Conservation (phyloP, 2,329 filamentous ascomycete species). For the Xylariaceae sp. region DNA sequence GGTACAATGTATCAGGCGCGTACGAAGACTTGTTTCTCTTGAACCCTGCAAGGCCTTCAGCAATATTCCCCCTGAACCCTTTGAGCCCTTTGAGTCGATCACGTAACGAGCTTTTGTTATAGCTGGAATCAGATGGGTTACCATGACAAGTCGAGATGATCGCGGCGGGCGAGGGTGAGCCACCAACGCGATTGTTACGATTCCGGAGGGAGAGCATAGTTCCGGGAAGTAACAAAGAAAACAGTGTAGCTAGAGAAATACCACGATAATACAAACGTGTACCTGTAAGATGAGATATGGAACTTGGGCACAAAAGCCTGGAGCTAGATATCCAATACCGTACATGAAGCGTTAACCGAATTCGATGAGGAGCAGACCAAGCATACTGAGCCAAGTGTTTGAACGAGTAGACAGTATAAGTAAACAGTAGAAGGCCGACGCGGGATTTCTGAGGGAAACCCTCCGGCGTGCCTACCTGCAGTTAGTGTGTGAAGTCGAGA, state of each 20-base stretch:
- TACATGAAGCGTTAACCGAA: not conserved
- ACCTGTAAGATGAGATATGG: not conserved
- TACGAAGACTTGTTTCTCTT: conserved; percentile 1
- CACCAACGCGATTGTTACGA: conserved; percentile 2
- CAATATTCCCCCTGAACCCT: conserved; percentile 16
- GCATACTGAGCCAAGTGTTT: not conserved
- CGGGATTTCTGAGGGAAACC: not conserved
- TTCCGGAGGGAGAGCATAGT: conserved; percentile 21
- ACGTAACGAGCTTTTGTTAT: conserved; percentile 21
- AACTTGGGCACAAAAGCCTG: not conserved
- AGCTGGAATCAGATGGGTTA: not conserved
- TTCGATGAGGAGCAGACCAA: conserved; percentile 1
- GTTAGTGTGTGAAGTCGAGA: no score
- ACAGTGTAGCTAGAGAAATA: conserved; percentile 15
- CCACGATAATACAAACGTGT: conserved; percentile 11
- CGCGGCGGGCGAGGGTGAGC: not conserved
- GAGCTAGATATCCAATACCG: conserved; percentile 15
- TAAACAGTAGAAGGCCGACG: no score
- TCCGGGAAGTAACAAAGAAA: conserved; percentile 1
- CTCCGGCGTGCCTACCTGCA: not conserved
- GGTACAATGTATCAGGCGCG: conserved; percentile 8
- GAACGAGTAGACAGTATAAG: not conserved
- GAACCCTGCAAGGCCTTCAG: not conserved
- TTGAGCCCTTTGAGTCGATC: conserved; percentile 23
- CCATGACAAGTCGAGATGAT: conserved; percentile 1